phyloP scores from a whole-genome alignment of 139 green algal species.

The Picochlorum sp. region DNA sequence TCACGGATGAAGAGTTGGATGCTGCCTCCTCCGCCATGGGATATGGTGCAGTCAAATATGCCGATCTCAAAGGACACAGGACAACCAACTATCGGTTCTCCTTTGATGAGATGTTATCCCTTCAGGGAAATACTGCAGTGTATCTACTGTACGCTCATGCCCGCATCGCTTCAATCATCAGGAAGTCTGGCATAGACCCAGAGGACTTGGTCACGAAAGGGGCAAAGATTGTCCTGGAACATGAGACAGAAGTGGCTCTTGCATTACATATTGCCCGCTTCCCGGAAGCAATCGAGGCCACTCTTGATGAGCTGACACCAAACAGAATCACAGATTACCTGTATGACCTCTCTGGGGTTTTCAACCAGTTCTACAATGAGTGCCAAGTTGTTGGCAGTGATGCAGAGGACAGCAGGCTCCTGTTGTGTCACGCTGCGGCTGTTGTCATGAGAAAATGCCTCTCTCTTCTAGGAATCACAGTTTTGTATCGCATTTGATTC shows the following conservation, averaged over 20 bases:
- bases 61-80: constrained; percentile 91
- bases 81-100: constrained; percentile 94
- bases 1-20: constrained; percentile 53
- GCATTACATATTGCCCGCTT: constrained; percentile 55
- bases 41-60: constrained; percentile 95
- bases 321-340: constrained; percentile 92
- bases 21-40: constrained; percentile 65
- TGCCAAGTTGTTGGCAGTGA: constrained; percentile 83
- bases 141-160: constrained; percentile 97
- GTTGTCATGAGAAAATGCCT: constrained; percentile 87
- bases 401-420: constrained; percentile 69
- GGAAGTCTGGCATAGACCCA: constrained; percentile 62
- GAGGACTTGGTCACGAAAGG: constrained; percentile 31
- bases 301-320: constrained; percentile 72
- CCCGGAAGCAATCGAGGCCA: constrained; percentile 73
- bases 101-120: constrained; percentile 88
- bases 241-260: constrained; percentile 41
- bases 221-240: constrained; percentile 33
- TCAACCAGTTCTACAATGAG: constrained; percentile 90
- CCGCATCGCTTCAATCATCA: constrained; percentile 72
- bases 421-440: constrained; percentile 82
- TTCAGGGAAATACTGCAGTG: constrained; percentile 95
- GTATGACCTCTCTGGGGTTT: constrained; percentile 79
- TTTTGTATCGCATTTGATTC: constrained; percentile 79
- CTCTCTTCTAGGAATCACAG: constrained; percentile 83